These are phyloP conservation scores for Diaporthe batatas DNA, from an alignment of 2,329 filamentous ascomycete species.

Conservation along the genomic window DNA sequence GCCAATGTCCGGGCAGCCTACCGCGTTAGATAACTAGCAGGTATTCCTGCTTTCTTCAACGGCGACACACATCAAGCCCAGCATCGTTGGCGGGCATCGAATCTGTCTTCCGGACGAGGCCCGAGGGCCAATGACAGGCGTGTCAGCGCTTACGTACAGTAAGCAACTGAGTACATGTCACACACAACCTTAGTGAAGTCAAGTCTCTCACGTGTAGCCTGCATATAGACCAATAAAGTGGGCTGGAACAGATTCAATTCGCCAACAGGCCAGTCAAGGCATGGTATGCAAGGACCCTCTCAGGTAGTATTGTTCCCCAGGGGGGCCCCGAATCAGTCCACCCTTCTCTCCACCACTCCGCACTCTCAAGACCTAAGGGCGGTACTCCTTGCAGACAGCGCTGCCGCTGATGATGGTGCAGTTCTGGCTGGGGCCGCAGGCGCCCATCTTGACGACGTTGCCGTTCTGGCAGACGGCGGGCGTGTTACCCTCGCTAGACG, in stretches of 20 bases:
- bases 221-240: neutral
- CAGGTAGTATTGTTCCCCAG: neutral
- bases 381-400: neutral
- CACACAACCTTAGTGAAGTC: neutral
- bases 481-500: constrained; percentile 4
- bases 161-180: neutral
- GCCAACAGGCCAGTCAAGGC: constrained; percentile 15
- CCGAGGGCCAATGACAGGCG: too few species aligned
- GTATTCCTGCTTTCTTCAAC: too few species aligned
- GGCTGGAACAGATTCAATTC: neutral
- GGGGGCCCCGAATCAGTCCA: neutral
- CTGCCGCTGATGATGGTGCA: neutral
- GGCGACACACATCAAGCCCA: neutral
- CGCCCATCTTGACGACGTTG: neutral
- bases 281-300: neutral
- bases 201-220: neutral
- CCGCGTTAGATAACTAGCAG: too few species aligned
- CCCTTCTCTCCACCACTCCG: neutral
- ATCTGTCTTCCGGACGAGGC: neutral
- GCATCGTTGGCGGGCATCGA: neutral
- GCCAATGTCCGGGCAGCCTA: too few species aligned
- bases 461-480: constrained; percentile 16
- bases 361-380: neutral
- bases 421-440: neutral
- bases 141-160: too few species aligned